Percentiles rank a stretch among this genome's conserved stretches.
These are phyloP conservation scores for Earliella scabrosa DNA, from an alignment of 1,284 basidiomycete species.

Conservation along the genomic window DNA sequence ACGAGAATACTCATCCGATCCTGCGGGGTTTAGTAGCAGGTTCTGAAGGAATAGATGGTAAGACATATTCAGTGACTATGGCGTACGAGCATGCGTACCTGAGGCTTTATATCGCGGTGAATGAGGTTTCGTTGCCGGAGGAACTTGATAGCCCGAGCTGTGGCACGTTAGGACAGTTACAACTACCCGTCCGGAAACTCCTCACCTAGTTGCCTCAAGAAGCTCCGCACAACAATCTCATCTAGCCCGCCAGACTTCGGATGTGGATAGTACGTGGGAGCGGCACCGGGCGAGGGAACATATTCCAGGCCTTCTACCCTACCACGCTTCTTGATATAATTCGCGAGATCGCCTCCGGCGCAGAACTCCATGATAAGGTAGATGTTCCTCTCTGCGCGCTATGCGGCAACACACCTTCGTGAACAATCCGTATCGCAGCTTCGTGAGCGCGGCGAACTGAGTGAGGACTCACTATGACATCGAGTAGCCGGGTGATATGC, in stretches of 20 bases:
- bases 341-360: slow-evolving; percentile 92
- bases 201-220: slow-evolving; percentile 89
- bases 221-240: slow-evolving; percentile 90
- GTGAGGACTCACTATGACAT: slow-evolving; percentile 77
- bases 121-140: slow-evolving; percentile 90
- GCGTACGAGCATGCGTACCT: slow-evolving; percentile 48
- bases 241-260: slow-evolving; percentile 90
- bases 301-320: slow-evolving; percentile 87
- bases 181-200: slow-evolving; percentile 10
- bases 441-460: background rate
- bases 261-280: slow-evolving; percentile 87
- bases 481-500: slow-evolving; percentile 92
- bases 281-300: slow-evolving; percentile 64
- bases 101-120: slow-evolving; percentile 97
- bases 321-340: slow-evolving; percentile 95
- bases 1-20: slow-evolving; percentile 75
- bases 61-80: background rate
- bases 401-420: slow-evolving; percentile 1
- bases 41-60: slow-evolving; percentile 62
- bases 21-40: slow-evolving; percentile 85
- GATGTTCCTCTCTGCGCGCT: slow-evolving; percentile 93
- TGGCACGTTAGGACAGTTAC: slow-evolving; percentile 6
- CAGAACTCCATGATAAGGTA: slow-evolving; percentile 99
- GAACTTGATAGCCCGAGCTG: slow-evolving; percentile 93
- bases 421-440: background rate